A percentile compares a stretch with the other conserved stretches of the same genome.
Conservation (phyloP, 2,329 filamentous ascomycete genomes). For the Aspergillus brunneoviolaceus region DNA sequence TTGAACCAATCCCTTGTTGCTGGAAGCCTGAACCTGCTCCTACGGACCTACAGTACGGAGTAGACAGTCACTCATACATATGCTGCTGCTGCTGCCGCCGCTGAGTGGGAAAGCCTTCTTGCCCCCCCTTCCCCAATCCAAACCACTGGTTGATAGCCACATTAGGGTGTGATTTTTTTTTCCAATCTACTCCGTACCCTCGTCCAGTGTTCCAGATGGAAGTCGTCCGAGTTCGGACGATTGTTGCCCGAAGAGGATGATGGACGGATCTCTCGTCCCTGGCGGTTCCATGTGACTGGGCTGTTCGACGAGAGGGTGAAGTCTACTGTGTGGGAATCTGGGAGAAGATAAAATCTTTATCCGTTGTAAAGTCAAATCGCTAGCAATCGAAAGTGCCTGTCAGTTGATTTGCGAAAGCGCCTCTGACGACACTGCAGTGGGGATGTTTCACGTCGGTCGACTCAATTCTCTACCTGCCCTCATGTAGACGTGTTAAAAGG, state of each 20-base stretch:
- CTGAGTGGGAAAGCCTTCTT: background rate
- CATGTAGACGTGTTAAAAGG: background rate
- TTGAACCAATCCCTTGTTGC: constrained; percentile 12
- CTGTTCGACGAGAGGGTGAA: background rate
- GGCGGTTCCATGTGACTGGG: background rate
- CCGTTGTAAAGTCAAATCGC: background rate
- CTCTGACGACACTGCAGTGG: constrained; percentile 5
- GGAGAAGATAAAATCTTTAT: background rate
- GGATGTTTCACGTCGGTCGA: constrained; percentile 2
- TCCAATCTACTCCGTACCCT: background rate
- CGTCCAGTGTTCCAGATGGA: background rate
- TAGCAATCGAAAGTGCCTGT: background rate
- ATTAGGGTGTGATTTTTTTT: constrained; percentile 1
- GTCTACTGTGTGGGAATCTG: background rate
- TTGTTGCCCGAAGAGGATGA: background rate
- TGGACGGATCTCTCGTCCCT: background rate
- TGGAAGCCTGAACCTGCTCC: background rate
- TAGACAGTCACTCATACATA: no score
- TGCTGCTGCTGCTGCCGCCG: background rate
- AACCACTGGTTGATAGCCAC: constrained; percentile 8
- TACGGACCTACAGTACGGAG: no score
- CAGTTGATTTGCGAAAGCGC: background rate
- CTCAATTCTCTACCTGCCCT: background rate
- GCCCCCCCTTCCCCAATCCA: background rate
- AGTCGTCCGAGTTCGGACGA: constrained; percentile 5